Evolutionary conservation across 768 basidiomycete species (phyloP).

Genomic region (Hypholoma fasciculare): DNA sequence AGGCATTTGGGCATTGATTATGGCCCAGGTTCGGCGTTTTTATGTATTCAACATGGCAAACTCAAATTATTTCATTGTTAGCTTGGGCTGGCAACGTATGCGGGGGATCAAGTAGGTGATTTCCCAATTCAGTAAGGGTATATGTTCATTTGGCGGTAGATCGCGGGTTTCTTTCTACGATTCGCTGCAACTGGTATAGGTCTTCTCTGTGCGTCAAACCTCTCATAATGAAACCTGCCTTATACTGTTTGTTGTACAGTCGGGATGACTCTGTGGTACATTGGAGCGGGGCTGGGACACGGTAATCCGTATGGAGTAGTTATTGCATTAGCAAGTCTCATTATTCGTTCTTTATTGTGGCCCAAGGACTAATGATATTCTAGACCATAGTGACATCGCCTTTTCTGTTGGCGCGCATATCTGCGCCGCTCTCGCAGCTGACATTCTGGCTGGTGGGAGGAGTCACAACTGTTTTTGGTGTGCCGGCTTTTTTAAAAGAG

Average conservation of each 20-base stretch:
- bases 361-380: constrained; percentile 18
- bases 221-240: neutral
- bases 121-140: too few relatives aligned
- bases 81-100: constrained; percentile 40
- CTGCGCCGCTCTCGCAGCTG: constrained; percentile 31
- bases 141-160: constrained; percentile 16
- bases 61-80: constrained; percentile 8
- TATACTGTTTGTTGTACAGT: constrained; percentile 13
- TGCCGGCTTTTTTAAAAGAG: neutral
- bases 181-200: constrained; percentile 34
- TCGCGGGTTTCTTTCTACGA: constrained; percentile 33
- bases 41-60: neutral
- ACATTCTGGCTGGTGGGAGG: constrained; percentile 39
- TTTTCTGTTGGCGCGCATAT: constrained; percentile 33
- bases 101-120: constrained; percentile 39
- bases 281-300: constrained; percentile 34
- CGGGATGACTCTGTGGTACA: constrained; percentile 46
- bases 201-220: constrained; percentile 28
- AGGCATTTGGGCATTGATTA: constrained; percentile 46
- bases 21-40: constrained; percentile 34
- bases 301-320: constrained; percentile 45
- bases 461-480: constrained; percentile 40
- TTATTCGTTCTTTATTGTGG: neutral
- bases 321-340: constrained; percentile 35
- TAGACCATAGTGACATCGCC: constrained; percentile 37